Conservation (phyloP, 805 yeast species). For the Myxozyma geophila region DNA sequence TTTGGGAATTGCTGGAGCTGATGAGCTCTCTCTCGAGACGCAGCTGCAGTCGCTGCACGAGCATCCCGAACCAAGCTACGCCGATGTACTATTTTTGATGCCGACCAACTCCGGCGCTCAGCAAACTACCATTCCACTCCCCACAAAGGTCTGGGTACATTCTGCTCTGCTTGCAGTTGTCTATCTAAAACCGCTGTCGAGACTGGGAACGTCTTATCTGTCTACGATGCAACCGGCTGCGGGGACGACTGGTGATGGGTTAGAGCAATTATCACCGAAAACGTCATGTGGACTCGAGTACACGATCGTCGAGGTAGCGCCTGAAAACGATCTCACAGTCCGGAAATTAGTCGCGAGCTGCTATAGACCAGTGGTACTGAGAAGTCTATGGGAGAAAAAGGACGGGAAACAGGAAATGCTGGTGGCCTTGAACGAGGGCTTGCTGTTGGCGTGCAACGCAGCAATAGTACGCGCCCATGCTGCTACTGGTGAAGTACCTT, state of each 20-base stretch:
- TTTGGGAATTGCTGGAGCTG: not conserved
- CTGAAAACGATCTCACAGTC: constrained; percentile 30
- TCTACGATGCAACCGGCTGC: constrained; percentile 1
- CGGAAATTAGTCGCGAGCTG: constrained; percentile 35
- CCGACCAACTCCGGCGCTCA: constrained; percentile 17
- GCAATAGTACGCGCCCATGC: not conserved
- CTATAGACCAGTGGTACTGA: constrained; percentile 34
- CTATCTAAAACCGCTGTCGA: constrained; percentile 18
- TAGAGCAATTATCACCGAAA: not conserved
- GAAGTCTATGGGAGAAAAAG: constrained; percentile 34
- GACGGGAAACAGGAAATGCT: constrained; percentile 33
- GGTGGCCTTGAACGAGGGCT: constrained; percentile 26
- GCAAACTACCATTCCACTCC: constrained; percentile 26
- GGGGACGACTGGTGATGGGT: not conserved
- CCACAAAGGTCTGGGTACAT: constrained; percentile 34
- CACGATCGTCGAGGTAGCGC: constrained; percentile 29
- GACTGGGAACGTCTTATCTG: constrained; percentile 21
- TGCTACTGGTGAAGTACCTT: not conserved
- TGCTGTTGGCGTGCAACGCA: constrained; percentile 9
- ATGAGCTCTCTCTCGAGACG: constrained; percentile 22
- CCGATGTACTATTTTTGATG: constrained; percentile 35
- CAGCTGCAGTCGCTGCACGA: constrained; percentile 29
- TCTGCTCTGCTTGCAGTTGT: constrained; percentile 29
- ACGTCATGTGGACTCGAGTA: constrained; percentile 26
- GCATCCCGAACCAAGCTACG: constrained; percentile 29